A percentile compares a stretch with the other conserved stretches of the same genome.
phyloP scores from a whole-genome alignment of 2,329 filamentous ascomycete genomes.

The Cladosporium sphaerospermum region DNA sequence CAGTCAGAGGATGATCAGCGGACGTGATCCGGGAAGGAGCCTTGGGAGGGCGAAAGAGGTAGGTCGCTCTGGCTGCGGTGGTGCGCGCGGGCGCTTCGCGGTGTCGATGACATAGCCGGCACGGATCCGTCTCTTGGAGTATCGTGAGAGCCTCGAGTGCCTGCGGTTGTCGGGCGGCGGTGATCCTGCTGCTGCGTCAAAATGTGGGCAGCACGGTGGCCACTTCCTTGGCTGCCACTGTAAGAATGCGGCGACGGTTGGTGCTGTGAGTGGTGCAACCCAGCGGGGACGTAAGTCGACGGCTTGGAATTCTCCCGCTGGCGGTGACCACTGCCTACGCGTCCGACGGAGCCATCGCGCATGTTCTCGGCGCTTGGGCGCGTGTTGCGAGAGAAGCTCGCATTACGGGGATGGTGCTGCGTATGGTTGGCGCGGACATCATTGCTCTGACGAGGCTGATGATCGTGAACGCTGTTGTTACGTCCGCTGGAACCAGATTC shows the following conservation, averaged over 20 bases:
- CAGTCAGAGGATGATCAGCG: neutral
- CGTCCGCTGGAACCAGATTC: constrained; percentile 9
- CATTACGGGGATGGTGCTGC: constrained; percentile 4
- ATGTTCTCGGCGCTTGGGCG: constrained; percentile 6
- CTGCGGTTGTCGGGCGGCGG: constrained; percentile 1
- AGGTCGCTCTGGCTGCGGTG: constrained; percentile 16
- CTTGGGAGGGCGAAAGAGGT: constrained; percentile 11
- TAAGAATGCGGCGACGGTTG: neutral
- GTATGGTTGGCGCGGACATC: neutral
- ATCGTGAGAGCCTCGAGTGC: neutral
- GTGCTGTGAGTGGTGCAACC: constrained; percentile 4
- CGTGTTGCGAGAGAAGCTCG: neutral
- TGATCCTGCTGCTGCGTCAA: constrained; percentile 2
- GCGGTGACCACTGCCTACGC: neutral
- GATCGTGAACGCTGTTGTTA: neutral
- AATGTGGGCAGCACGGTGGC: constrained; percentile 1
- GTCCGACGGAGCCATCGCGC: neutral
- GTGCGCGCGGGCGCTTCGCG: constrained; percentile 4
- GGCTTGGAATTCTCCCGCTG: constrained; percentile 17
- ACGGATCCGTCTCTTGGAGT: constrained; percentile 1
- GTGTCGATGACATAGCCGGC: neutral
- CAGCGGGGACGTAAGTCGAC: constrained; percentile 20
- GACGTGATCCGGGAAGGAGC: neutral
- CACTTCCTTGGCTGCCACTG: neutral
- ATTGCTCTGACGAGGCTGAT: neutral